A percentile compares a stretch with the other conserved stretches of the same genome.
These are phyloP conservation scores for Pluteus cervinus DNA, from an alignment of 768 basidiomycete genomes.

Conservation along the genomic window DNA sequence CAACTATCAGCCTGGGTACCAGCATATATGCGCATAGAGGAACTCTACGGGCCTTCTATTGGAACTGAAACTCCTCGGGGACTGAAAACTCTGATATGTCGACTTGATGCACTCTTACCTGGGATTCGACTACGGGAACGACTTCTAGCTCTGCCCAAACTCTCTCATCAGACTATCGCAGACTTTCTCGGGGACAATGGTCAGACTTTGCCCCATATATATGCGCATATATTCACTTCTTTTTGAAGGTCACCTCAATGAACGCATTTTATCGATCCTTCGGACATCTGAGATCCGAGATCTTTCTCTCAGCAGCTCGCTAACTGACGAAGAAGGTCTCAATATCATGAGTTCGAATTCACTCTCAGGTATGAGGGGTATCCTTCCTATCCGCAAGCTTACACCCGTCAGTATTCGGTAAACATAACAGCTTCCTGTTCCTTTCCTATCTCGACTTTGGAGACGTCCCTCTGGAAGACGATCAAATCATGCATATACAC, in stretches of 20 bases:
- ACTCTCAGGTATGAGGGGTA: conserved; percentile 30
- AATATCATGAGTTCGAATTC: conserved; percentile 39
- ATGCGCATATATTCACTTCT: background rate
- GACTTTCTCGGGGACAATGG: conserved; percentile 32
- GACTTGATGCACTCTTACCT: conserved; percentile 37
- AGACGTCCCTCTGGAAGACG: conserved; percentile 36
- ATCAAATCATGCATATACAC: conserved; percentile 45
- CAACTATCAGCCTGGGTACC: background rate
- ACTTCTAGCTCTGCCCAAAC: conserved; percentile 18
- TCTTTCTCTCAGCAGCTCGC: conserved; percentile 40
- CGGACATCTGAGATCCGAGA: conserved; percentile 36
- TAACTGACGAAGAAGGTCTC: conserved; percentile 42
- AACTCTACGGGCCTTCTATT: conserved; percentile 33
- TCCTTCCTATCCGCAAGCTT: conserved; percentile 4
- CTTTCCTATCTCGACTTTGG: conserved; percentile 46
- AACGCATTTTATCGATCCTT: conserved; percentile 37
- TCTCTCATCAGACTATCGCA: conserved; percentile 38
- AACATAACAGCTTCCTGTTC: conserved; percentile 43
- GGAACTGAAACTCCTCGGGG: conserved; percentile 35
- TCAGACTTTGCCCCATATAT: conserved; percentile 11
- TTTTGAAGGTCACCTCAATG: conserved; percentile 39
- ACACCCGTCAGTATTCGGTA: conserved; percentile 37
- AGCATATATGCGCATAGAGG: conserved; percentile 20
- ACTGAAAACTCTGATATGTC: conserved; percentile 27
- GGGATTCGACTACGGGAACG: conserved; percentile 42